Evolutionary conservation across 306 rosid genomes (phyloP), one percentile per base, ranked within the genome.

Genomic region (Styphnolobium japonicum): DNA sequence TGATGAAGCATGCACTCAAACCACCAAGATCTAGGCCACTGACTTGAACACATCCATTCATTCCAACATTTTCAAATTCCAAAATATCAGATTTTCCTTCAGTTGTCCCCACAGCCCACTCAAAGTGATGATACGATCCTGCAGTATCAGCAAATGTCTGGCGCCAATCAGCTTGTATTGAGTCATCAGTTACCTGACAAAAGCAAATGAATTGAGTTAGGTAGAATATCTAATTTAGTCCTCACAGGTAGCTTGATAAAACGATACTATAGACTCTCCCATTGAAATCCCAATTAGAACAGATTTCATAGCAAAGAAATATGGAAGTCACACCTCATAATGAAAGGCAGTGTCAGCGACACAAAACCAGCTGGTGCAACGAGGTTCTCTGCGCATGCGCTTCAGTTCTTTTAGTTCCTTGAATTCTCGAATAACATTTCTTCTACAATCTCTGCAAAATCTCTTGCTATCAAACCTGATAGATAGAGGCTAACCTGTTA

Each of bases 391-490:
- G 79, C 92, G 87, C 90, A 92, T 80, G 80, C 99, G 98, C 89
- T 91, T 96, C 80, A 91, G 89, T 79, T 96, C 99, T 85, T 93
- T 96, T 31, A 96, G 93, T 82, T 93, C 99, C 90, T 93, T 96
- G 93, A 96, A 96, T 85, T 96, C 98, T 31, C 99, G 89, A 79
- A 96, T 93, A 45, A 96, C 99, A 86, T 96, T 96, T 84, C 97
- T 91, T 87, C 99, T 91, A 88, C 99, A 96, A 74, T 96, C 98
- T 93, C 99, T 83, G 85, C 99, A 96, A 85, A 96, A 96, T 78
- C 99, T 96, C 94, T 96, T 96, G 98, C 98, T 96, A 76, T 96
- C 99, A 87, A 96, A 96, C 93, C 99, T 96, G 92, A 72, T 16
- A 72, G 75, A 85, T 33, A 76, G 80, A 83, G 72, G 61, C 33